Evolutionary conservation across 257 asterid species (phyloP).

Genomic region (Nicotiana undulata): DNA sequence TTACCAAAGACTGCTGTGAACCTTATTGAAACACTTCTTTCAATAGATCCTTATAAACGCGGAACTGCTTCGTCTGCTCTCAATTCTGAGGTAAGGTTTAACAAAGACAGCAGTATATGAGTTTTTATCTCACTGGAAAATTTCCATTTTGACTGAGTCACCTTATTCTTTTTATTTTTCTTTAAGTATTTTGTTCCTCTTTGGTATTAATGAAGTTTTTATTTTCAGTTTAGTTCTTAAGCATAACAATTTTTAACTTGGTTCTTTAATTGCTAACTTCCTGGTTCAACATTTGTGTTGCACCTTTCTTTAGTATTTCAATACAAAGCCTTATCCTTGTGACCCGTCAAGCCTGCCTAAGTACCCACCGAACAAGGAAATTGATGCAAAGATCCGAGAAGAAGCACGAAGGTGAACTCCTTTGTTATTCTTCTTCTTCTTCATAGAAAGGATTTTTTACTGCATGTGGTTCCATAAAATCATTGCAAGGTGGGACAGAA

Average conservation of each 20-base stretch:
- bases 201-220: neutral
- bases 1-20: constrained; percentile 61
- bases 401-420: constrained; percentile 50
- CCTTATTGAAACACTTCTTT: constrained; percentile 61
- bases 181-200: neutral
- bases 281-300: neutral
- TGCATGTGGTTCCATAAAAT: neutral
- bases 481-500: neutral
- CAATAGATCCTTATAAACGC: constrained; percentile 64
- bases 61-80: constrained; percentile 75
- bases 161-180: neutral
- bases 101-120: neutral
- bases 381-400: constrained; percentile 87
- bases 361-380: constrained; percentile 92
- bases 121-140: neutral
- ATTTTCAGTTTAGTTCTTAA: neutral
- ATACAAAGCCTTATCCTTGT: constrained; percentile 63
- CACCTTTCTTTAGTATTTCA: constrained; percentile 48
- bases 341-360: constrained; percentile 75
- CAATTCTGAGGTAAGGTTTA: constrained; percentile 45
- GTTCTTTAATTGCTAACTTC: neutral
- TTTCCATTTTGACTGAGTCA: neutral
- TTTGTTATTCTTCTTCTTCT: neutral
- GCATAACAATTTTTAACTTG: neutral
- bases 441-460: neutral